Evolutionary conservation across 2,329 filamentous ascomycete species (phyloP).

Genomic region (Thielaviopsis musarum): DNA sequence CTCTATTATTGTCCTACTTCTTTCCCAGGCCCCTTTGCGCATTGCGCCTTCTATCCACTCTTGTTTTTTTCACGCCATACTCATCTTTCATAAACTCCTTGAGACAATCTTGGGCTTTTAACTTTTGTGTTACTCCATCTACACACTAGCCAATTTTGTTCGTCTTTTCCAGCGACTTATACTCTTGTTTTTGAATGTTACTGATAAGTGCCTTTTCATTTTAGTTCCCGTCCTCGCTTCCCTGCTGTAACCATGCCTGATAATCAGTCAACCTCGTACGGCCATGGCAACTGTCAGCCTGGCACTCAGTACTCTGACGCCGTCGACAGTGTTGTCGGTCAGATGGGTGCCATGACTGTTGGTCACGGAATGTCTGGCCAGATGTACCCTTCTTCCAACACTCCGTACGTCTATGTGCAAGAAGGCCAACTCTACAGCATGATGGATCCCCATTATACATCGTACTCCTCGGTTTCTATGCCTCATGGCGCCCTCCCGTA

Average conservation of each 20-base stretch:
- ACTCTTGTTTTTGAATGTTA: too few relatives aligned
- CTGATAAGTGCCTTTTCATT: too few relatives aligned
- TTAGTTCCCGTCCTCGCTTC: too few relatives aligned
- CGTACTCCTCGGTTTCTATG: conserved; percentile 17
- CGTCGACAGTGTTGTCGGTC: conserved; percentile 8
- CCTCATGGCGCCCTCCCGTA: conserved; percentile 19
- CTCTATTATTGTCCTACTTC: too few relatives aligned
- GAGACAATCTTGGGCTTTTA: too few relatives aligned
- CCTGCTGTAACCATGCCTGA: background rate
- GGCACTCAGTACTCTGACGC: conserved; percentile 3
- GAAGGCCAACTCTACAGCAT: conserved; percentile 24
- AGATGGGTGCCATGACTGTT: conserved; percentile 20
- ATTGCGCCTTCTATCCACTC: too few relatives aligned
- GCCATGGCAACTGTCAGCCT: background rate
- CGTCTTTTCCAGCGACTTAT: too few relatives aligned
- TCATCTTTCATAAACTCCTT: too few relatives aligned
- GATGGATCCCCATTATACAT: conserved; percentile 1
- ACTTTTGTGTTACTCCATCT: too few relatives aligned
- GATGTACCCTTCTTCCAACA: conserved; percentile 1
- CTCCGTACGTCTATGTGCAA: conserved; percentile 16
- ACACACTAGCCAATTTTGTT: too few relatives aligned
- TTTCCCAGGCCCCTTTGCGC: too few relatives aligned
- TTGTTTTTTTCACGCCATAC: too few relatives aligned
- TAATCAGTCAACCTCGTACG: conserved; percentile 1
- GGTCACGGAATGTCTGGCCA: conserved; percentile 12